A percentile compares a stretch with the other conserved stretches of the same genome.
Conservation (phyloP, 2,329 filamentous ascomycete genomes). For the Cladosporium austrohemisphaericum region DNA sequence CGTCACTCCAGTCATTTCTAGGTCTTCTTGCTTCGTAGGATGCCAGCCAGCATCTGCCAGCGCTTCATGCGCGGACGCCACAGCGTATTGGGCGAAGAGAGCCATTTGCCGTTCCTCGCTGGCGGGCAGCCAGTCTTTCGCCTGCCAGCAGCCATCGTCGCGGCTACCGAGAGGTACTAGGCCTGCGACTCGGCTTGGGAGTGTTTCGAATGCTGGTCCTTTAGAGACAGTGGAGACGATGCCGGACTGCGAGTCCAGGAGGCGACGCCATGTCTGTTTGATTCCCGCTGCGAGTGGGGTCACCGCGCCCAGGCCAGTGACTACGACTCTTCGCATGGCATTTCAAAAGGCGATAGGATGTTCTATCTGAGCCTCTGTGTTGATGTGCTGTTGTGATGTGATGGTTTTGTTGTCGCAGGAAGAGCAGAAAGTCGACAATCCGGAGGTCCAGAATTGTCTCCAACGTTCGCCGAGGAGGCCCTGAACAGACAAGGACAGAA, state of each 20-base stretch:
- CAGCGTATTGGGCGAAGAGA: slow-evolving; percentile 85
- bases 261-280: slow-evolving; percentile 72
- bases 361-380: neutral
- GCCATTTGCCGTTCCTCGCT: slow-evolving; percentile 76
- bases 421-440: too few species aligned
- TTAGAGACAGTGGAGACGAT: slow-evolving; percentile 68
- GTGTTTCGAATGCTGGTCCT: slow-evolving; percentile 61
- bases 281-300: slow-evolving; percentile 44
- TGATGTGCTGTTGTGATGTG: too few species aligned
- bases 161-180: slow-evolving; percentile 62
- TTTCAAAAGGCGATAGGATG: slow-evolving; percentile 19
- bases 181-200: slow-evolving; percentile 83
- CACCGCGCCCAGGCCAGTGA: slow-evolving; percentile 48
- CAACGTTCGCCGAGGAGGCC: too few species aligned
- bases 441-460: too few species aligned
- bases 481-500: too few species aligned
- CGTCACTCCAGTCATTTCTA: slow-evolving; percentile 80
- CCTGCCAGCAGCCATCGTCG: slow-evolving; percentile 44
- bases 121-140: slow-evolving; percentile 43
- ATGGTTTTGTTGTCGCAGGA: too few species aligned
- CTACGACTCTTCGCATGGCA: slow-evolving; percentile 50
- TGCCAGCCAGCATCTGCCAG: slow-evolving; percentile 77
- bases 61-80: slow-evolving; percentile 82
- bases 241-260: slow-evolving; percentile 76
- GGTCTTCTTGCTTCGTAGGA: slow-evolving; percentile 56